Evolutionary conservation across 2,329 filamentous ascomycete genomes (phyloP), one percentile per base, ranked within the genome.

Genomic region (Pseudopithomyces maydicus): DNA sequence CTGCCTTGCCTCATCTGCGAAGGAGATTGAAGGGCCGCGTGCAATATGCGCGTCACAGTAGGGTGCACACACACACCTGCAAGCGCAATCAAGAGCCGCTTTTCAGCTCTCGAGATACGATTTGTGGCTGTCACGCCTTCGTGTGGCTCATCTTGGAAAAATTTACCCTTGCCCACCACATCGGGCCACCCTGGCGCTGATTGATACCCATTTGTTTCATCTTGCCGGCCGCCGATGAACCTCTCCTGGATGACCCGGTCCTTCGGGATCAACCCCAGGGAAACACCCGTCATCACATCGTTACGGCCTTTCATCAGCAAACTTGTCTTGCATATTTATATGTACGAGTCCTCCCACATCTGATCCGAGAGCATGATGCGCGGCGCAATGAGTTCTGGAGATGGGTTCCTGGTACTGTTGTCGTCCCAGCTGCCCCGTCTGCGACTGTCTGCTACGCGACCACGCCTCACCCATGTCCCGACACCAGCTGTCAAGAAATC

Each of bases 21-120:
- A 51, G 36, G 48, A 51, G 48, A 51, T 51, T 51, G 48, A 33
- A 51, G 48, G 48, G 23, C 20, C 22, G 48, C 38, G 19, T 32
- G 48, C 48, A 51, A 51, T 42, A 41, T 51, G 48, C 48, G 48
- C 48, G 48, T 51, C 48, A 51, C 48, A 26, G 48, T 22, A 15
- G 20, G 3, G 47, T 50, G 23, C 48, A 51, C 48, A 47, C 17
- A 14, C 4, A 8, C 41, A 43, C 15, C 48, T 51, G 36, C 38
- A 51, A 26, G 20, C 14, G 35, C 47, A 50, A 19, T 41, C 47
- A 50, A 19, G 47, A 50, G 23, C 47, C 47, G 35, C 36, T 35
- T 42, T 17, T 43, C 48, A 51, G 17, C 26, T 42, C 36, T 26
- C 22, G 10, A 14, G 33, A 22, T 43, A 12, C n/a, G n/a, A 6